phyloP scores from a whole-genome alignment of 1,284 basidiomycete genomes.

The Leccinum griseonigrum region DNA sequence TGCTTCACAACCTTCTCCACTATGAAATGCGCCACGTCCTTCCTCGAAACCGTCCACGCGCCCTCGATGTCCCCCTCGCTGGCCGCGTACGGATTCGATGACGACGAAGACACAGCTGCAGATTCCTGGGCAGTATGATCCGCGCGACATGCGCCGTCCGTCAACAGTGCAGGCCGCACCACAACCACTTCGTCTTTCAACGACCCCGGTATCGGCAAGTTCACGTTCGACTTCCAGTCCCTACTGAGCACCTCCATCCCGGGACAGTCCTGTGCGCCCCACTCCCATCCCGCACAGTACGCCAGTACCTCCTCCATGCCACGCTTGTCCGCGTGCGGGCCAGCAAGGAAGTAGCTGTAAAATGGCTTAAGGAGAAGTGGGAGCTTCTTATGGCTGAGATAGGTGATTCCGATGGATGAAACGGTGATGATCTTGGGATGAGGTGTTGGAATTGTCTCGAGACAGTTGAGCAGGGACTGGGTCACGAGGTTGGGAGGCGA shows the following conservation, averaged over 20 bases:
- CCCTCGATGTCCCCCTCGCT: conserved; percentile 37
- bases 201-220: conserved; percentile 41
- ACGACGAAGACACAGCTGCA: neutral
- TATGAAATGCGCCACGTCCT: conserved; percentile 66
- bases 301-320: conserved; percentile 49
- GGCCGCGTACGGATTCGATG: conserved; percentile 35
- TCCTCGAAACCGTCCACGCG: conserved; percentile 55
- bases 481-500: conserved; percentile 32
- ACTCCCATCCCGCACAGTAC: conserved; percentile 45
- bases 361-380: conserved; percentile 49
- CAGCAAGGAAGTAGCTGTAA: conserved; percentile 39
- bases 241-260: conserved; percentile 37
- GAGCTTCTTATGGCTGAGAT: conserved; percentile 41
- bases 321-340: conserved; percentile 56
- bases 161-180: conserved; percentile 56
- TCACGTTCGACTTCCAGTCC: conserved; percentile 38
- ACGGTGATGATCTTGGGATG: conserved; percentile 52
- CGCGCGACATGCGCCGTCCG: conserved; percentile 52
- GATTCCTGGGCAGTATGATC: neutral
- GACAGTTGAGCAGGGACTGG: conserved; percentile 25
- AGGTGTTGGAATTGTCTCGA: conserved; percentile 28
- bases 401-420: conserved; percentile 52
- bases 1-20: conserved; percentile 44
- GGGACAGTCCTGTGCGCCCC: conserved; percentile 39
- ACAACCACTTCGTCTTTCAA: conserved; percentile 43